Evolutionary conservation across 2,329 filamentous ascomycete species (phyloP).

Genomic region (Phaeosphaeriaceae sp.): DNA sequence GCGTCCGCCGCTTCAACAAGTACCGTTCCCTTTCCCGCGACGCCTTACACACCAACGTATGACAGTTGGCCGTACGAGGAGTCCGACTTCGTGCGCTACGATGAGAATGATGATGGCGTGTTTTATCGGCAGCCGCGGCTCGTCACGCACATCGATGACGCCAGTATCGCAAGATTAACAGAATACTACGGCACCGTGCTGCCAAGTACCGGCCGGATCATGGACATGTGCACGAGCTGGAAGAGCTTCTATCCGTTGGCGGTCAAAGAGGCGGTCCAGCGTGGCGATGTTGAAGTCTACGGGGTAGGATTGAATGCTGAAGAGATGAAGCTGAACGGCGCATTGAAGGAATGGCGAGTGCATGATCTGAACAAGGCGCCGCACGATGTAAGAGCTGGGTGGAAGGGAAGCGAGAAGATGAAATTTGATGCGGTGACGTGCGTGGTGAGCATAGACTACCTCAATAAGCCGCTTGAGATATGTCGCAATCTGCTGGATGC

Average conservation of each 20-base stretch:
- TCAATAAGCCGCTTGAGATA: slow-evolving; percentile 56
- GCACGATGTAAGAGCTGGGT: slow-evolving; percentile 35
- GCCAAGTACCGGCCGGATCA: slow-evolving; percentile 50
- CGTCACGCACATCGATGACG: slow-evolving; percentile 62
- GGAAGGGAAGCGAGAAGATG: slow-evolving; percentile 7
- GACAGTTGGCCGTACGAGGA: slow-evolving; percentile 25
- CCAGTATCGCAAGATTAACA: slow-evolving; percentile 53
- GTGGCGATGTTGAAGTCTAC: slow-evolving; percentile 49
- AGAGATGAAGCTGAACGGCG: slow-evolving; percentile 53
- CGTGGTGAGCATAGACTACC: slow-evolving; percentile 61
- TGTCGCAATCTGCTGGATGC: slow-evolving; percentile 50
- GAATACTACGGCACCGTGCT: slow-evolving; percentile 56
- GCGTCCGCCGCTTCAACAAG: slow-evolving; percentile 3
- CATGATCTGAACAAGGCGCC: slow-evolving; percentile 54
- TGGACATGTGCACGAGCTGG: slow-evolving; percentile 62
- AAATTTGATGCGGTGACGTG: slow-evolving; percentile 57
- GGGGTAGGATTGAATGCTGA: slow-evolving; percentile 58
- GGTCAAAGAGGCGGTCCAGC: slow-evolving; percentile 38
- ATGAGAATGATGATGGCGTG: slow-evolving; percentile 41
- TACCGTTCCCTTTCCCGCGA: slow-evolving; percentile 13
- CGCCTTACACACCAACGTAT: slow-evolving; percentile 23
- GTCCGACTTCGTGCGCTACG: slow-evolving; percentile 50
- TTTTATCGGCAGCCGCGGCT: slow-evolving; percentile 57
- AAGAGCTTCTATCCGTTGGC: slow-evolving; percentile 53
- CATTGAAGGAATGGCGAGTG: slow-evolving; percentile 39